phyloP scores from a whole-genome alignment of 345 rosid species.

The Laguncularia racemosa region DNA sequence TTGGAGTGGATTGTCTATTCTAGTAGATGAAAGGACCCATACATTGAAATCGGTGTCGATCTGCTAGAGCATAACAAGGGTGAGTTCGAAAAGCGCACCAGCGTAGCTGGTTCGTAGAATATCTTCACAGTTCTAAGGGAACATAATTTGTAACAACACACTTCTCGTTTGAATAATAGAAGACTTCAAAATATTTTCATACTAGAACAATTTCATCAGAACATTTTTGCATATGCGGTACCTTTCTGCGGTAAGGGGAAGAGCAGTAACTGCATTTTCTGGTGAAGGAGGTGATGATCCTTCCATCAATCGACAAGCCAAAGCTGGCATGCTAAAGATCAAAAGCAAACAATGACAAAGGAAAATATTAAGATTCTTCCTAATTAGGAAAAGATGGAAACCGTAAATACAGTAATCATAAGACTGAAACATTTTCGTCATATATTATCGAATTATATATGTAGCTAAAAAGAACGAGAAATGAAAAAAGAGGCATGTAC shows the following conservation, averaged over 20 bases:
- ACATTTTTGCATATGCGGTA: conserved; percentile 1
- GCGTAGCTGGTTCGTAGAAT: too few species aligned
- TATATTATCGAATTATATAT: too few species aligned
- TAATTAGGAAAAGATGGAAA: background rate
- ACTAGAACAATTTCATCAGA: too few species aligned
- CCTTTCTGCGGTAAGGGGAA: conserved; percentile 57
- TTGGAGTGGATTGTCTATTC: conserved; percentile 18
- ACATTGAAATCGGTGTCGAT: conserved; percentile 68
- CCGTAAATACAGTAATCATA: background rate
- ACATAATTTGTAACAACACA: too few species aligned
- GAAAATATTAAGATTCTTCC: background rate
- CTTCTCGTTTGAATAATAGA: too few species aligned
- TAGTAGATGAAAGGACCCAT: conserved; percentile 59
- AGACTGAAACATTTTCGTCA: too few species aligned
- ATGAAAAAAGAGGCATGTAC: conserved; percentile 18
- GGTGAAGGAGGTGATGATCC: conserved; percentile 45
- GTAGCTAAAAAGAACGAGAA: too few species aligned
- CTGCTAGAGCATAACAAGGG: conserved; percentile 21
- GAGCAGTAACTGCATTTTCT: conserved; percentile 66
- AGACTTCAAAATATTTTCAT: too few species aligned
- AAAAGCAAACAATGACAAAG: background rate
- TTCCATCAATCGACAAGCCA: conserved; percentile 84
- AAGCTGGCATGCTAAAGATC: conserved; percentile 73
- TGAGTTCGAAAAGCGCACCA: background rate
- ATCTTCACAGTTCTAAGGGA: too few species aligned